Percentiles rank a stretch among this genome's conserved stretches.
Conservation (phyloP, 1,284 basidiomycete species). For the Ustilago crameri region DNA sequence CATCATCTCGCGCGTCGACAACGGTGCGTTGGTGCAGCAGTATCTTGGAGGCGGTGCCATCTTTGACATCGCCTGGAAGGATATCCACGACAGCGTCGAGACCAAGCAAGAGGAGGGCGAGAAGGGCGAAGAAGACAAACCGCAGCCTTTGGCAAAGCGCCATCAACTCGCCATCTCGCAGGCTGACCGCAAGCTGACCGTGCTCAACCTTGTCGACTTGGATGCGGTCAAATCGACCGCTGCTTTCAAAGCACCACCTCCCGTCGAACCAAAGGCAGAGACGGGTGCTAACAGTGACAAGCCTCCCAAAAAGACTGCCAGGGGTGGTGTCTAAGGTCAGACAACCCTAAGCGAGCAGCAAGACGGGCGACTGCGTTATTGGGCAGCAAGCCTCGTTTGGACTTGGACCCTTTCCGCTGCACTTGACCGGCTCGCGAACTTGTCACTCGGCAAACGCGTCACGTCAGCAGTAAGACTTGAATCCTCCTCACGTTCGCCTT, state of each 20-base stretch:
- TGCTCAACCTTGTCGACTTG: slow-evolving; percentile 54
- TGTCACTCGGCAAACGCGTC: neutral
- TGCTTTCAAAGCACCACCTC: slow-evolving; percentile 25
- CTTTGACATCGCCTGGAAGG: slow-evolving; percentile 54
- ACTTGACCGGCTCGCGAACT: neutral
- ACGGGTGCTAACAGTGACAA: slow-evolving; percentile 22
- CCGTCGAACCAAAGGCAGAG: slow-evolving; percentile 25
- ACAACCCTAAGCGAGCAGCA: neutral
- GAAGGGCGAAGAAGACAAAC: slow-evolving; percentile 19
- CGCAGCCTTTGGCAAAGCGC: slow-evolving; percentile 17
- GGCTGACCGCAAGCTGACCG: slow-evolving; percentile 57
- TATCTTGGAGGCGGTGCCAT: slow-evolving; percentile 51
- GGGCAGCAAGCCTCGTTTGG: neutral
- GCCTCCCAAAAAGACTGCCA: slow-evolving; percentile 39
- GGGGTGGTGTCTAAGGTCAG: slow-evolving; percentile 25
- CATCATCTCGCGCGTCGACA: slow-evolving; percentile 55
- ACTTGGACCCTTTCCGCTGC: neutral
- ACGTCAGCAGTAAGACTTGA: neutral
- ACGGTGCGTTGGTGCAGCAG: slow-evolving; percentile 50
- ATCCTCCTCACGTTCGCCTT: neutral
- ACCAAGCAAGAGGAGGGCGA: slow-evolving; percentile 45
- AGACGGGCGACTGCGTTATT: neutral
- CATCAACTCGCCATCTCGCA: slow-evolving; percentile 63
- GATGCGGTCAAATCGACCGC: slow-evolving; percentile 27
- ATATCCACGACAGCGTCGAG: slow-evolving; percentile 27